Conservation (phyloP, 148 eudicot genomes). For the Rhododendron simsii region DNA sequence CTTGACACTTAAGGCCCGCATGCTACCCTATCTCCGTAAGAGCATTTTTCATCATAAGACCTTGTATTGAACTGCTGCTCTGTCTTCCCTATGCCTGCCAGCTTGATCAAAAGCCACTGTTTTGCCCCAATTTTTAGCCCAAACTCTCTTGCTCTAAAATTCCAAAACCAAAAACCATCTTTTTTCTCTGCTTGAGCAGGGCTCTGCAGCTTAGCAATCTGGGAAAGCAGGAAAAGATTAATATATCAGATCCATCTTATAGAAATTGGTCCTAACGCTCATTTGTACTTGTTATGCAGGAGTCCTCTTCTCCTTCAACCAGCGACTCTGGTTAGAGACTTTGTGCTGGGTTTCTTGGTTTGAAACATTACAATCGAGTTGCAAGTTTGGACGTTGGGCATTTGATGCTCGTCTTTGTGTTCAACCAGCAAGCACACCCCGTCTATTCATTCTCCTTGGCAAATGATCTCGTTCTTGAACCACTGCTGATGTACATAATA, state of each 20-base stretch:
- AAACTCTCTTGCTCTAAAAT: not conserved
- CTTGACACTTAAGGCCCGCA: not conserved
- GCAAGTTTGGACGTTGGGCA: not conserved
- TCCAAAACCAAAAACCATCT: not conserved
- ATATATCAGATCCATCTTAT: not conserved
- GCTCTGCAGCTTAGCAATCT: not conserved
- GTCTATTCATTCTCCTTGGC: not conserved
- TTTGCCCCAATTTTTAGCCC: not conserved
- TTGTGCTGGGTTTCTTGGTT: not conserved
- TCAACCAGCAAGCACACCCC: not conserved
- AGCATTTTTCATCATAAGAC: not conserved
- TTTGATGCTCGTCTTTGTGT: not conserved
- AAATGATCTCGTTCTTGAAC: not conserved
- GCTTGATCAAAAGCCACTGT: not conserved
- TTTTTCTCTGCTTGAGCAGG: not conserved
- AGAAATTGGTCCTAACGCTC: not conserved
- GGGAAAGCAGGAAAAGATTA: not conserved
- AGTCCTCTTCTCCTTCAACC: conserved; percentile 1
- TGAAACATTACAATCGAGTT: not conserved
- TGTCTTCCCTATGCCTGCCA: not conserved
- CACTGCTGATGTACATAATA: not conserved
- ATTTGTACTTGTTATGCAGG: conserved; percentile 3
- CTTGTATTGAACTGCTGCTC: not conserved
- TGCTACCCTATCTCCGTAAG: no score
- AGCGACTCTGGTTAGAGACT: not conserved